Evolutionary conservation across 1,139 yeast genomes (phyloP).

Genomic region (Wickerhamiella pararugosa): DNA sequence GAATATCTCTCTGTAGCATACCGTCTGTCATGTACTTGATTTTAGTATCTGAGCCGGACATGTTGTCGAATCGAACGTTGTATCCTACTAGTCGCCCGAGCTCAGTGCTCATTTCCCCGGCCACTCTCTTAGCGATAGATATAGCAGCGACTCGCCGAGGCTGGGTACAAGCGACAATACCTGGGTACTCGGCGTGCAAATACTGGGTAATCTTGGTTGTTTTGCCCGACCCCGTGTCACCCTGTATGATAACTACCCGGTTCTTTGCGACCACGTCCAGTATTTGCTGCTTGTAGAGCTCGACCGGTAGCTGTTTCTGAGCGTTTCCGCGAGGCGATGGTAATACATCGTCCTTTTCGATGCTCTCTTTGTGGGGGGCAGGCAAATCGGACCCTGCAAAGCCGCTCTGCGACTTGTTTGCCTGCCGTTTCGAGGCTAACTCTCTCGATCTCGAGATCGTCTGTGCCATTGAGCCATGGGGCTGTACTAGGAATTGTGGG

Average conservation of each 20-base stretch:
- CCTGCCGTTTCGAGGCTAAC: constrained; percentile 40
- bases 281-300: constrained; percentile 24
- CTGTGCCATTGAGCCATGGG: constrained; percentile 65
- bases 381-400: too few relatives aligned
- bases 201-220: constrained; percentile 88
- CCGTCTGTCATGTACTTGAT: constrained; percentile 95
- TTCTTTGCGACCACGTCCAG: constrained; percentile 45
- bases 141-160: constrained; percentile 94
- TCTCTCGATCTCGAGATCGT: constrained; percentile 69
- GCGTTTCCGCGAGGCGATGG: too few relatives aligned
- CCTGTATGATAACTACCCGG: constrained; percentile 73
- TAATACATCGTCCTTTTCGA: too few relatives aligned
- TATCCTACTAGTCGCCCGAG: constrained; percentile 81
- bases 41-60: constrained; percentile 41
- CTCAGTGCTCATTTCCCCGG: constrained; percentile 58
- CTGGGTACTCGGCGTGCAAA: constrained; percentile 61
- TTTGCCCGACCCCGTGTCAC: constrained; percentile 97
- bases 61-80: constrained; percentile 75
- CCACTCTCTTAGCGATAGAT: constrained; percentile 81
- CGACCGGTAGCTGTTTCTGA: too few relatives aligned
- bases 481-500: constrained; percentile 36
- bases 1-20: constrained; percentile 74
- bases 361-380: too few relatives aligned
- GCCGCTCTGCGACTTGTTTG: not conserved
- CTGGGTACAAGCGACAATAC: constrained; percentile 81